These are phyloP conservation scores for Melocanna baccifera DNA, from an alignment of 176 grass and related monocot genomes.

Conservation along the genomic window DNA sequence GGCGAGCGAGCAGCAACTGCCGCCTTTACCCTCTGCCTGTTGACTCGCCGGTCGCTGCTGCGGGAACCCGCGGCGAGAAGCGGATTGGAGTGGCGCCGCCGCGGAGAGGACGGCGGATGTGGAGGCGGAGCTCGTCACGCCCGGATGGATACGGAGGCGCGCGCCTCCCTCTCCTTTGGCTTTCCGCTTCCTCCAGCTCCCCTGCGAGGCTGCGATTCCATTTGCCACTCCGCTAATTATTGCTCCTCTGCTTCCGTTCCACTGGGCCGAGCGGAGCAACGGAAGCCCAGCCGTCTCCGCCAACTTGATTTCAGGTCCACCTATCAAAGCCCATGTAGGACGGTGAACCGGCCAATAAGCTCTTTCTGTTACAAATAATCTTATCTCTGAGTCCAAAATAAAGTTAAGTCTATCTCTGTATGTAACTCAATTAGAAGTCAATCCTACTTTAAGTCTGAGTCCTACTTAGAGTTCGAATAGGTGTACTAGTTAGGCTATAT, in stretches of 20 bases:
- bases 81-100: neutral
- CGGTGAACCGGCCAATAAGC: neutral
- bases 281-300: neutral
- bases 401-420: too few species aligned
- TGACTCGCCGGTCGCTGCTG: conserved; percentile 12
- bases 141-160: conserved; percentile 6
- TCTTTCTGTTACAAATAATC: too few species aligned
- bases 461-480: too few species aligned
- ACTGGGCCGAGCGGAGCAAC: neutral
- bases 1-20: neutral
- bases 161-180: conserved; percentile 11
- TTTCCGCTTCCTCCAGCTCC: neutral
- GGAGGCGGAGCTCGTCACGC: conserved; percentile 29
- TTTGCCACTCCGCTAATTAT: conserved; percentile 35
- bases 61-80: neutral
- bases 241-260: neutral
- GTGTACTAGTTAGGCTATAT: too few species aligned
- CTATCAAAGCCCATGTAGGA: neutral
- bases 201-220: conserved; percentile 23
- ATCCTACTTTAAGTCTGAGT: too few species aligned
- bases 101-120: neutral
- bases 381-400: too few species aligned
- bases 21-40: neutral
- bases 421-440: too few species aligned
- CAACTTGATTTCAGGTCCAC: neutral